Evolutionary conservation across 176 grass and related monocot species (phyloP), one percentile per base, ranked within the genome.

Genomic region (Musa troglodytarum): DNA sequence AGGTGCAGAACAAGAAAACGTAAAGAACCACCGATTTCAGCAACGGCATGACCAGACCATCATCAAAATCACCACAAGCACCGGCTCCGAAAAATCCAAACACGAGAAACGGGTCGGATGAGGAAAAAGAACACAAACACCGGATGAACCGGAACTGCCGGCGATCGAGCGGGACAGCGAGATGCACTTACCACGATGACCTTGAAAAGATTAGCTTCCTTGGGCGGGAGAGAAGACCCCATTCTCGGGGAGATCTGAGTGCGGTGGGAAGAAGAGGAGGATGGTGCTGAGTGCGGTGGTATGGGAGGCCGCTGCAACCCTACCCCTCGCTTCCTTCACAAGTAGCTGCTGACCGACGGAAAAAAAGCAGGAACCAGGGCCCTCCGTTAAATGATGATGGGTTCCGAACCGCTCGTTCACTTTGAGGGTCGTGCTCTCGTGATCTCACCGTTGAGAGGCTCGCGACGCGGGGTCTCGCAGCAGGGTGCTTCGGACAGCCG

Each of bases 141-240:
- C 72, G 5, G 7, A 29, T 57, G 11, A 28, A 74, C 55, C 57
- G 73, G 64, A 80, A 77, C 43, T 74, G 54, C 54, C 15, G 20
- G 63, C 64, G 59, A 34, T 52, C 16, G 34, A 11, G 73, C 53
- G 72, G 65, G 24, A 25, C 68, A 50, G 52, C 34, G 66, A 12
- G 26, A 49, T 65, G 12, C 20, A 50, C 91, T 92, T 92, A 99
- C 96, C 53, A 99, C 96, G 82, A 99, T 99, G 91, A 89, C 78
- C 91, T 99, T 99, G 88, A 99, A 99, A 64, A 94, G 91, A 86
- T 92, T 99, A 62, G 88, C 91, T 82, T 99, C 96, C 88, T 95
- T 99, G 16, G 91, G 67, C n/a, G 96, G 96, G 65, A 99, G 96
- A 64, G 96, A 99, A 57, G 96, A 92, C 49, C 96, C 96, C 96